A percentile compares a stretch with the other conserved stretches of the same genome.
phyloP scores from a whole-genome alignment of 2,329 filamentous ascomycete genomes.

The Epichloe scottii region DNA sequence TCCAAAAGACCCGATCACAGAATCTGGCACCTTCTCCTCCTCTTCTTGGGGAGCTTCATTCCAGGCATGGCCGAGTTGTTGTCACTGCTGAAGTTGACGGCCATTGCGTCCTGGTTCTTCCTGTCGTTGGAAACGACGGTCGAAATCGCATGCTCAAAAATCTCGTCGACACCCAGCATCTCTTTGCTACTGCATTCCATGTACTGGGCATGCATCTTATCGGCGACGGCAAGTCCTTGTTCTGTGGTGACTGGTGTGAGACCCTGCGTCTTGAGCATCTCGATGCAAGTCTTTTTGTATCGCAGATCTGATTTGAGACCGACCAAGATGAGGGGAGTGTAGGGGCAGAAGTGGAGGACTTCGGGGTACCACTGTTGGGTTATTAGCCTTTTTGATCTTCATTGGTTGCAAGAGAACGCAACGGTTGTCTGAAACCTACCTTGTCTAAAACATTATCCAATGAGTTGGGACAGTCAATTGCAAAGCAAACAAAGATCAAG shows the following conservation, averaged over 20 bases:
- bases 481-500: slow-evolving; percentile 96
- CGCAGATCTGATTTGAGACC: slow-evolving; percentile 96
- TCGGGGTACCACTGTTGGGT: slow-evolving; percentile 83
- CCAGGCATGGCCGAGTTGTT: slow-evolving; percentile 28
- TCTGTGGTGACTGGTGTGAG: slow-evolving; percentile 87
- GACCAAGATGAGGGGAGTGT: slow-evolving; percentile 88
- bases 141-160: slow-evolving; percentile 85
- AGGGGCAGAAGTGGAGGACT: slow-evolving; percentile 96
- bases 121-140: slow-evolving; percentile 75
- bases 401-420: too few species aligned
- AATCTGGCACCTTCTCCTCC: slow-evolving; percentile 74
- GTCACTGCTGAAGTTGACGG: slow-evolving; percentile 26
- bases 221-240: slow-evolving; percentile 76
- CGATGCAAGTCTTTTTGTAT: slow-evolving; percentile 90
- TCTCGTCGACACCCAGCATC: slow-evolving; percentile 89
- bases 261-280: slow-evolving; percentile 95
- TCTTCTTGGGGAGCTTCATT: slow-evolving; percentile 50
- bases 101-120: slow-evolving; percentile 44
- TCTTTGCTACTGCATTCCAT: slow-evolving; percentile 99
- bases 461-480: slow-evolving; percentile 96
- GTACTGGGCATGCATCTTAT: slow-evolving; percentile 89
- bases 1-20: slow-evolving; percentile 37
- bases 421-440: slow-evolving; percentile 36
- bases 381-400: slow-evolving; percentile 1
- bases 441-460: slow-evolving; percentile 98